Evolutionary conservation across 176 grass and related monocot genomes (phyloP).

Genomic region (Bothriochloa decipiens): DNA sequence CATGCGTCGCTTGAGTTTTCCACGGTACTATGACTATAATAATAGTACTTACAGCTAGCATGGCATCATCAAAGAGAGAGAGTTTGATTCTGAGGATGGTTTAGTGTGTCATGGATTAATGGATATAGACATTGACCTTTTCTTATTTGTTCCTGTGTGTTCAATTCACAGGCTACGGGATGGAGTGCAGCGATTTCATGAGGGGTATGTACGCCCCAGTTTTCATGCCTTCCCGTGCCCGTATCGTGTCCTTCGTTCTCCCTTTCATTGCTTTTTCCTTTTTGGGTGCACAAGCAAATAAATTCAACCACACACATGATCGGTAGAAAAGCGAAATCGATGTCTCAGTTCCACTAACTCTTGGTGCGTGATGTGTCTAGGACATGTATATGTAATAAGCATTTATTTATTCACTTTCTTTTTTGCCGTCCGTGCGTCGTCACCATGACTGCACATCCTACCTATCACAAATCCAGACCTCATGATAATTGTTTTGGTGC

Average conservation of each 20-base stretch:
- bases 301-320: not conserved
- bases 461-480: not conserved
- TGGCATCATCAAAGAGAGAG: no score
- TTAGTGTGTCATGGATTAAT: not conserved
- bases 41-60: no score
- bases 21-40: no score
- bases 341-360: constrained; percentile 1
- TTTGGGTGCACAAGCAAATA: not conserved
- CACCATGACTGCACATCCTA: constrained; percentile 14
- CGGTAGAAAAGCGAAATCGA: not conserved
- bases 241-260: not conserved
- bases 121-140: not conserved
- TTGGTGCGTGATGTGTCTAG: not conserved
- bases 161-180: constrained; percentile 82
- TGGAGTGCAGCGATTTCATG: constrained; percentile 95
- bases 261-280: not conserved
- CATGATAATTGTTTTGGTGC: not conserved
- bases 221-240: not conserved
- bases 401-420: not conserved
- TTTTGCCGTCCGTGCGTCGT: constrained; percentile 21
- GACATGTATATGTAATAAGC: not conserved
- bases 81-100: not conserved
- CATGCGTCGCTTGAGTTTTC: no score
- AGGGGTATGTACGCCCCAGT: constrained; percentile 43
- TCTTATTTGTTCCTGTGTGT: not conserved